phyloP scores from a whole-genome alignment of 805 yeast genomes.

The Dipodascopsis uninucleata region DNA sequence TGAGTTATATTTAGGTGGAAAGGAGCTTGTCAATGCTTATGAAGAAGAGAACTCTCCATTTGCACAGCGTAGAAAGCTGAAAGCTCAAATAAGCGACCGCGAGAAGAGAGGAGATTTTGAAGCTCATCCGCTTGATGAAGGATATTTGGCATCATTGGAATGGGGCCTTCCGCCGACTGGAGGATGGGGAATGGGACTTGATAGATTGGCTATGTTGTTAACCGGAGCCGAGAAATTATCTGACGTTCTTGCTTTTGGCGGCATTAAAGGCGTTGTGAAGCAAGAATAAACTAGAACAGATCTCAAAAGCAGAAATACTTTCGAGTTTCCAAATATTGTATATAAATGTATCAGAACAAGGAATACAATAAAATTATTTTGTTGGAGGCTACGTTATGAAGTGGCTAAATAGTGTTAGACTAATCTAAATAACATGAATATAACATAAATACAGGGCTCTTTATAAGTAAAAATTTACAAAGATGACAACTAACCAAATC shows the following conservation, averaged over 20 bases:
- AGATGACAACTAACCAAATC: no score
- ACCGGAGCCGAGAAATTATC: constrained; percentile 65
- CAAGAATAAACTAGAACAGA: constrained; percentile 46
- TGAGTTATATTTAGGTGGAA: constrained; percentile 75
- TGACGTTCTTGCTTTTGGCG: constrained; percentile 71
- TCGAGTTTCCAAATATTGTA: no score
- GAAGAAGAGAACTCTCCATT: constrained; percentile 93
- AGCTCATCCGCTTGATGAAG: constrained; percentile 63
- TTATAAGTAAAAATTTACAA: no score
- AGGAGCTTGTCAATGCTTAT: constrained; percentile 86
- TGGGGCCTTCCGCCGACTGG: constrained; percentile 97
- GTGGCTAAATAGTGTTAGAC: no score
- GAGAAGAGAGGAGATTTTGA: constrained; percentile 55
- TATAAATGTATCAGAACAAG: no score
- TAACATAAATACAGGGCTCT: no score
- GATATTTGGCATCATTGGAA: constrained; percentile 72
- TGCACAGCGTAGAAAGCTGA: constrained; percentile 62
- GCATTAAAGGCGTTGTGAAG: constrained; percentile 60
- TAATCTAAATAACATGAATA: no score
- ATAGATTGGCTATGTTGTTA: constrained; percentile 77
- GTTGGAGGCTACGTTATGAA: no score
- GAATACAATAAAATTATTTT: no score
- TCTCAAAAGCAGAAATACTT: no score
- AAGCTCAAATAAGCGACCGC: constrained; percentile 51
- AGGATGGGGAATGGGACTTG: constrained; percentile 97